These are phyloP conservation scores for Sphagnum magellanicum DNA, from an alignment of 228 moss, liverwort and hornwort genomes.

Conservation along the genomic window DNA sequence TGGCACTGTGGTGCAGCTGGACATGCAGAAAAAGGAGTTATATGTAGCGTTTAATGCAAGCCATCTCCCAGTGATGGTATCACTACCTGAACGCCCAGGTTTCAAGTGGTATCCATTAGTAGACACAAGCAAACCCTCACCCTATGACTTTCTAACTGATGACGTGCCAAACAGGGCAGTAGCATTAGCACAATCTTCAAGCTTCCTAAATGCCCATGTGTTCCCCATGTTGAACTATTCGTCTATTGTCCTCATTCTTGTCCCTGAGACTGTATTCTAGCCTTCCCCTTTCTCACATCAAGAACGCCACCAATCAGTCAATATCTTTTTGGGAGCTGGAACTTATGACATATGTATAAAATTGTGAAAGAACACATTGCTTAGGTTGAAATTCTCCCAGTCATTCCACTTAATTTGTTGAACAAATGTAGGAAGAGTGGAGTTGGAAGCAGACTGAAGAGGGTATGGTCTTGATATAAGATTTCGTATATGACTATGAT, in stretches of 20 bases:
- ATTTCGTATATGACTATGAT: too few relatives aligned
- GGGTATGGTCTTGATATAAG: too few relatives aligned
- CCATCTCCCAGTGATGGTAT: constrained; percentile 49
- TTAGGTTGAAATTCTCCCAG: too few relatives aligned
- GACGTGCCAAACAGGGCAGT: constrained; percentile 46
- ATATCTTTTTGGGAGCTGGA: too few relatives aligned
- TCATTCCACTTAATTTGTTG: too few relatives aligned
- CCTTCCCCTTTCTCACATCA: background rate
- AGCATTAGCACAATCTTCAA: constrained; percentile 45
- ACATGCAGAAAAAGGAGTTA: constrained; percentile 49
- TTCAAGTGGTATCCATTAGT: constrained; percentile 72
- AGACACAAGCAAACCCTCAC: constrained; percentile 68
- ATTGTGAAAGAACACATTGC: too few relatives aligned
- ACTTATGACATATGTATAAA: too few relatives aligned
- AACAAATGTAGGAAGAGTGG: too few relatives aligned
- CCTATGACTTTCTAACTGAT: constrained; percentile 67
- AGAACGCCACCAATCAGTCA: too few relatives aligned
- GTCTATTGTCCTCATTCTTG: constrained; percentile 56
- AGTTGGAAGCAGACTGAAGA: too few relatives aligned
- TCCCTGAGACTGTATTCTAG: constrained; percentile 39
- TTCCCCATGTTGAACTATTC: constrained; percentile 80
- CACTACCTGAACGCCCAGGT: constrained; percentile 59
- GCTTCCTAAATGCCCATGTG: constrained; percentile 44
- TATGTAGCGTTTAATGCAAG: constrained; percentile 76
- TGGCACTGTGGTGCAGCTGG: constrained; percentile 34